phyloP scores from a whole-genome alignment of 192 early-diverging fungal genomes.

The Linnemannia hyalina region DNA sequence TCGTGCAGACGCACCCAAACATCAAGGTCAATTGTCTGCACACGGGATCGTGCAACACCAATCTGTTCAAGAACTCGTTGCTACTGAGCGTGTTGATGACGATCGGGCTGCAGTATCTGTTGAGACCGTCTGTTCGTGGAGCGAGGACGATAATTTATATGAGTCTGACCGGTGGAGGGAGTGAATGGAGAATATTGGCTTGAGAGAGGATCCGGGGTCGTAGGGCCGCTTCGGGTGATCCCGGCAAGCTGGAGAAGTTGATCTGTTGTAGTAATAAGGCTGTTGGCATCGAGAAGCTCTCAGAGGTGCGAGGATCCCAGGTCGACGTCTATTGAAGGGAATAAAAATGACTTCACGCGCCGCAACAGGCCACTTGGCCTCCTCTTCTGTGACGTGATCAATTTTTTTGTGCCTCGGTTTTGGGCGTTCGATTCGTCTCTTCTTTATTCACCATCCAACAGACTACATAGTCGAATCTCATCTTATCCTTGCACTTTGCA shows the following conservation, averaged over 20 bases:
- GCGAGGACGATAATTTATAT: conserved; percentile 19
- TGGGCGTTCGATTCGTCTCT: neutral
- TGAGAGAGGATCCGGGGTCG: conserved; percentile 15
- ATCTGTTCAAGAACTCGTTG: conserved; percentile 14
- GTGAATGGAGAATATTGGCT: conserved; percentile 20
- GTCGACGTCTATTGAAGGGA: too few species aligned
- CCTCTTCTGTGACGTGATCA: neutral
- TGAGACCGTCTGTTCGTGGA: neutral
- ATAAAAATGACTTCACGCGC: neutral
- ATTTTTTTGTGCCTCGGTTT: neutral
- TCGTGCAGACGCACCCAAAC: conserved; percentile 7
- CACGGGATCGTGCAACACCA: conserved; percentile 7
- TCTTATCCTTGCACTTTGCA: neutral
- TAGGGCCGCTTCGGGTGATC: conserved; percentile 7
- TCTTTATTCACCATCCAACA: neutral
- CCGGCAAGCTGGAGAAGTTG: neutral
- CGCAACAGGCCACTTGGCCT: too few species aligned
- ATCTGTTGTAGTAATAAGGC: conserved; percentile 7
- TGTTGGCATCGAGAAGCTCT: neutral
- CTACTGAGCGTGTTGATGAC: conserved; percentile 15
- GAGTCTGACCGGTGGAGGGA: conserved; percentile 16
- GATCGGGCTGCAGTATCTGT: conserved; percentile 14
- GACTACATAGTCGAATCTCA: neutral
- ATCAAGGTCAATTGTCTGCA: conserved; percentile 21
- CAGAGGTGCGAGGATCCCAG: too few species aligned